Evolutionary conservation across 1,284 basidiomycete genomes (phyloP).

Genomic region (Apiotrichum veenhuisii): DNA sequence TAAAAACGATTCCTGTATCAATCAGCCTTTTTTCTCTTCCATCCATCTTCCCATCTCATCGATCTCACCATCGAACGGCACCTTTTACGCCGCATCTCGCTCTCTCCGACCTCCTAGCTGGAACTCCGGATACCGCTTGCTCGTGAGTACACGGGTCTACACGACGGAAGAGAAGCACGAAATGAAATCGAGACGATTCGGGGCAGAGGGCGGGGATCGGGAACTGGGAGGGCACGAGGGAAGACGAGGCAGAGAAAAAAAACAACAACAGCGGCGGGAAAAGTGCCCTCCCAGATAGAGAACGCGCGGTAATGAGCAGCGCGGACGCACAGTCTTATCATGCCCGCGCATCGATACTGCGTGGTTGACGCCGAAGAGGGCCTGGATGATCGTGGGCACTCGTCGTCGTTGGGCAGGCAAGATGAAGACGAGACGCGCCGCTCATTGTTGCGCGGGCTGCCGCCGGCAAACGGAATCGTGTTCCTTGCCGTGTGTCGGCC

Average conservation of each 20-base stretch:
- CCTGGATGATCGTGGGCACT: neutral
- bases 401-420: neutral
- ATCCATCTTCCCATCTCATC: neutral
- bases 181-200: too few relatives aligned
- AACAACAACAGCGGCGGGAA: too few relatives aligned
- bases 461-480: neutral
- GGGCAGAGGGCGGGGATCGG: too few relatives aligned
- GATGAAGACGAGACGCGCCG: neutral
- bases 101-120: slow-evolving; percentile 32
- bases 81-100: neutral
- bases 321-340: too few relatives aligned
- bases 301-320: too few relatives aligned
- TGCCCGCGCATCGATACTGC: neutral
- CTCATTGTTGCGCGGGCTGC: neutral
- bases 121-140: slow-evolving; percentile 47
- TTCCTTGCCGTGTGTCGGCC: too few relatives aligned
- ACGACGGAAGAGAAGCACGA: neutral
- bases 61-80: slow-evolving; percentile 1
- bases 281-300: too few relatives aligned
- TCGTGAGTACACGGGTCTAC: slow-evolving; percentile 27
- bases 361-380: neutral
- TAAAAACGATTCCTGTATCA: neutral
- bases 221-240: too few relatives aligned
- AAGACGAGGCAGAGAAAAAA: too few relatives aligned
- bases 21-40: slow-evolving; percentile 1